Conservation (phyloP, 208 protist genomes). For the Trypanosoma lewisi region DNA sequence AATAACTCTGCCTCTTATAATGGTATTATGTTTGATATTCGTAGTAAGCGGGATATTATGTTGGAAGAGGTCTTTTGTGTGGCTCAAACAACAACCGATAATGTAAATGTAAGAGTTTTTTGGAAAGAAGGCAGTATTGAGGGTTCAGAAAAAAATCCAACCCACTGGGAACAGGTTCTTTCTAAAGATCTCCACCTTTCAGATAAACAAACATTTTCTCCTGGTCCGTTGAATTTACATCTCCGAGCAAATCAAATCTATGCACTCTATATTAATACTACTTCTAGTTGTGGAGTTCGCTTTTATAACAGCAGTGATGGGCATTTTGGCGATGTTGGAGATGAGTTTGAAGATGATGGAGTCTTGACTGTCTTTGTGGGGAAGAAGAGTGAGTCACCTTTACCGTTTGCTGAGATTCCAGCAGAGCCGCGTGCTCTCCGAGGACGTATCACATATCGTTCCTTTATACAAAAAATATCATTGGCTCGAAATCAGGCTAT, state of each 20-base stretch:
- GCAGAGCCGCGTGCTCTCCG: slow-evolving; percentile 73
- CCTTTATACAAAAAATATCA: slow-evolving; percentile 33
- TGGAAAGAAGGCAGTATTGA: slow-evolving; percentile 89
- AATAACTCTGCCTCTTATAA: slow-evolving; percentile 85
- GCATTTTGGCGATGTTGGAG: slow-evolving; percentile 66
- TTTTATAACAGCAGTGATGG: slow-evolving; percentile 90
- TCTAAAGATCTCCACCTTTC: slow-evolving; percentile 60
- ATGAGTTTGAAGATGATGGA: slow-evolving; percentile 85
- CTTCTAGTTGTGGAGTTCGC: slow-evolving; percentile 79
- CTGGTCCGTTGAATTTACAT: slow-evolving; percentile 55
- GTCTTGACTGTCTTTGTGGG: slow-evolving; percentile 81
- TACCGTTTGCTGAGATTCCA: slow-evolving; percentile 73
- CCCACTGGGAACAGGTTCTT: slow-evolving; percentile 70
- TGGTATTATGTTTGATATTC: slow-evolving; percentile 91
- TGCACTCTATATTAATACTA: slow-evolving; percentile 87
- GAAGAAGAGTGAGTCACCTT: slow-evolving; percentile 79
- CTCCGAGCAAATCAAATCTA: slow-evolving; percentile 80
- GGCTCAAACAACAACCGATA: slow-evolving; percentile 72
- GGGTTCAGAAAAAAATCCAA: slow-evolving; percentile 56
- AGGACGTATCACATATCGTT: slow-evolving; percentile 80
- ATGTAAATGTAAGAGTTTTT: slow-evolving; percentile 79
- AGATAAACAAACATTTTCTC: slow-evolving; percentile 79
- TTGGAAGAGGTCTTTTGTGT: slow-evolving; percentile 89
- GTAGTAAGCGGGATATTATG: slow-evolving; percentile 73
- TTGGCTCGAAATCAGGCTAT: slow-evolving; percentile 40